These are phyloP conservation scores for Carex kokanica DNA, from an alignment of 176 grass and related monocot species.

Conservation along the genomic window DNA sequence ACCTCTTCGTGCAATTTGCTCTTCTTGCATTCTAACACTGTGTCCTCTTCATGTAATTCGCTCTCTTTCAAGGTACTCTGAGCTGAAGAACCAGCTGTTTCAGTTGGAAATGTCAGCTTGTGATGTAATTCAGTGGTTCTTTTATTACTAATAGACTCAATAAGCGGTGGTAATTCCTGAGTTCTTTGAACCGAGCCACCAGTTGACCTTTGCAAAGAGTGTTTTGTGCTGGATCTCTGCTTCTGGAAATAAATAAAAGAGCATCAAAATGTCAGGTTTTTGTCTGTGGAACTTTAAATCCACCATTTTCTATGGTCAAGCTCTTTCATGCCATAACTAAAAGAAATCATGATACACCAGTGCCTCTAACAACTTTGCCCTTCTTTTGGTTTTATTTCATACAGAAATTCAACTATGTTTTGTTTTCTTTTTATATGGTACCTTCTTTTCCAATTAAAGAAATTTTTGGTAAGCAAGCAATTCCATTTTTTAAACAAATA, in stretches of 20 bases:
- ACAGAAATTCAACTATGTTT: neutral
- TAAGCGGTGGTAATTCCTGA: slow-evolving; percentile 22
- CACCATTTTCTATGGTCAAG: neutral
- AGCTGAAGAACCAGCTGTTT: slow-evolving; percentile 18
- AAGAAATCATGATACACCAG: neutral
- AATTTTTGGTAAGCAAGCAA: neutral
- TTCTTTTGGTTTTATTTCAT: neutral
- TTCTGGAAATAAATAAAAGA: slow-evolving; percentile 49
- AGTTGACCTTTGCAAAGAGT: slow-evolving; percentile 51
- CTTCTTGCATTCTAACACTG: slow-evolving; percentile 32
- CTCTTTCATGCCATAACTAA: neutral
- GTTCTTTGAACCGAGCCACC: slow-evolving; percentile 41
- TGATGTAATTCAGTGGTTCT: slow-evolving; percentile 34
- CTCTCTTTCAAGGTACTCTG: slow-evolving; percentile 28
- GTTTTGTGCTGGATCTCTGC: slow-evolving; percentile 61
- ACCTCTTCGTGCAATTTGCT: slow-evolving; percentile 20
- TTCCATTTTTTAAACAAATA: neutral
- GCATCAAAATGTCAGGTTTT: neutral
- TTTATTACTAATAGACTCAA: slow-evolving; percentile 31
- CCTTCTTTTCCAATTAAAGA: neutral
- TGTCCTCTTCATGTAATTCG: slow-evolving; percentile 22
- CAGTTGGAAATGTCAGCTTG: slow-evolving; percentile 32
- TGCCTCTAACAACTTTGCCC: neutral
- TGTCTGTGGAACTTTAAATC: neutral
- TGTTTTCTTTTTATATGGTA: neutral